Evolutionary conservation across 202 grass and related monocot genomes (phyloP), one percentile per base, ranked within the genome.

Genomic region (Carex sylvatica): DNA sequence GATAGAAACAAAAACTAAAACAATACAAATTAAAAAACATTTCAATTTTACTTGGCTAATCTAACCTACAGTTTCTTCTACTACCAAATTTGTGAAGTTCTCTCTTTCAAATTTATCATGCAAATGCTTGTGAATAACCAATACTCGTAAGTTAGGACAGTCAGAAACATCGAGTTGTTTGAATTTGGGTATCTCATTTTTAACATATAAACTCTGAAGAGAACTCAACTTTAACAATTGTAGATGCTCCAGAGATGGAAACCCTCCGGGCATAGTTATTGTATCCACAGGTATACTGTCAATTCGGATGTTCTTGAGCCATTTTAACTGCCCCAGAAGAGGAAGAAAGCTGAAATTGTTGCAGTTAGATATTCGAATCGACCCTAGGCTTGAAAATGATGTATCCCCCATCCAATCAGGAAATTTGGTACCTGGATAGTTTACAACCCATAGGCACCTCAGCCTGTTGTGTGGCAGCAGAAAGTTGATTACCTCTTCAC

Each of bases 361-460:
- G 53, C 75, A 91, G 22, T 85, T n/a, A 18, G 52, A 87, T n/a
- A 91, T 31, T 46, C 2, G 74, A 53, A 88, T 1, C 10, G 52
- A 68, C 23, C 86, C 76, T 22, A 91, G 81, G 62, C 54, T 75
- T 0, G 36, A 35, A 24, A 86, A 84, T 38, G 61, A 84, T 12
- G 2, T 13, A 14, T 64, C 64, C 9, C 78, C 67, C 0, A 94
- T 33, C 89, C 87, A 94, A 28, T 16, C 18, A 46, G 91, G 83
- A 78, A 94, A 76, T 35, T 3, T 65, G 24, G 40, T 84, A 46
- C 91, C 87, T 16, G 68, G 83, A 55, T 89, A 91, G 28, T 91
- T 89, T 8, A 80, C 47, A 0, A 94, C 51, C 61, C 81, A 73
- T 8, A 94, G 35, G 49, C 42, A 61, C 65, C 52, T 82, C 18